These are phyloP conservation scores for Dryadomyces quercivorus DNA, from an alignment of 2,329 filamentous ascomycete species.

Conservation along the genomic window DNA sequence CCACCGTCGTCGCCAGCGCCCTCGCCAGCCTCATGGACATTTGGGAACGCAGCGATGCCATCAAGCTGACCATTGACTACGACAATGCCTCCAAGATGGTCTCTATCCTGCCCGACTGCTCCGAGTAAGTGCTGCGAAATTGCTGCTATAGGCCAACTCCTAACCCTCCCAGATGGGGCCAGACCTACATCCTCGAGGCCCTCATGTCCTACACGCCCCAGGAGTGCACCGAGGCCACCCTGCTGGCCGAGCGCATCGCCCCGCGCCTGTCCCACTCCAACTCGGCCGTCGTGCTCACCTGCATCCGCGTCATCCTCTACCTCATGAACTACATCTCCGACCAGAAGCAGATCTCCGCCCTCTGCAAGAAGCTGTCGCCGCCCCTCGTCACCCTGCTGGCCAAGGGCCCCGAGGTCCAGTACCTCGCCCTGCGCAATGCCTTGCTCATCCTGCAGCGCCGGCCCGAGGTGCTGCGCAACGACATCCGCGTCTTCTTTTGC, in stretches of 20 bases:
- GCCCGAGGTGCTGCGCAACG: constrained; percentile 87
- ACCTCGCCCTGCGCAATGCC: constrained; percentile 85
- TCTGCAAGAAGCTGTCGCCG: constrained; percentile 89
- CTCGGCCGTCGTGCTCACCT: constrained; percentile 90
- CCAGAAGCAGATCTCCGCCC: constrained; percentile 70
- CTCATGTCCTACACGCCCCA: constrained; percentile 97
- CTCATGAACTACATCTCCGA: constrained; percentile 98
- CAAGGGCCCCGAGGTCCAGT: constrained; percentile 97
- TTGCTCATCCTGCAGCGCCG: constrained; percentile 85
- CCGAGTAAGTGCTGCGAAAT: constrained; percentile 57
- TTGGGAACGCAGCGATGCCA: constrained; percentile 94
- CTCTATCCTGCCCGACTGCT: constrained; percentile 90
- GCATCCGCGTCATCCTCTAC: constrained; percentile 91
- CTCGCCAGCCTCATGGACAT: constrained; percentile 90
- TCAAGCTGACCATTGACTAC: constrained; percentile 97
- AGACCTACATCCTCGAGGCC: constrained; percentile 95
- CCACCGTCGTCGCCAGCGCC: constrained; percentile 91
- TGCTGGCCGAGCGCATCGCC: constrained; percentile 85
- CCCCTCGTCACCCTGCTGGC: constrained; percentile 89
- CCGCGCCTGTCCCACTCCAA: constrained; percentile 96
- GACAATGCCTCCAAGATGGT: constrained; percentile 96
- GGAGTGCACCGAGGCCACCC: constrained; percentile 72
- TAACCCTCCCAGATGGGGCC: constrained; percentile 63
- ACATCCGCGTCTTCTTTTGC: constrained; percentile 98
- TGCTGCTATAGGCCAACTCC: background rate